Base-by-base conservation (phyloP, 768 basidiomycete genomes). In the Cystobasidium tubakii region DNA sequence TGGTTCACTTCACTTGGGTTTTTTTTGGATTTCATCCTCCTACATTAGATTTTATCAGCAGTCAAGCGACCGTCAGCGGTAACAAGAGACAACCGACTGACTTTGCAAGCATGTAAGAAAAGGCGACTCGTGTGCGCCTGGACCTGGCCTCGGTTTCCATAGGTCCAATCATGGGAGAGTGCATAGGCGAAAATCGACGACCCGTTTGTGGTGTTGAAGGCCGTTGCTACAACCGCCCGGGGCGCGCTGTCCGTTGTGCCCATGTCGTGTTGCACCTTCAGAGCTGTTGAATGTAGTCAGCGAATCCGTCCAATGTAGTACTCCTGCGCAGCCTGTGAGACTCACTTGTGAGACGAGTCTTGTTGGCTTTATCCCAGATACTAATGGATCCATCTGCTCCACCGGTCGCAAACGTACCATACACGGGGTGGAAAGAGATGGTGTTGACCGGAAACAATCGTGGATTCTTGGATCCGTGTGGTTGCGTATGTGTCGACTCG, bases 291-390 rank as follows among this genome's bases (percentile, higher is more conserved):
- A 9, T 27, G 10, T 57, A n/a, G 62, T 33, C 15, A 21, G 29
- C 33, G 25, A 36, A n/a, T n/a, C n/a, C n/a, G n/a, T n/a, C n/a
- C n/a, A n/a, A n/a, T n/a, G n/a, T n/a, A n/a, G n/a, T n/a, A n/a
- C n/a, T n/a, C n/a, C n/a, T n/a, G n/a, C n/a, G n/a, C n/a, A n/a
- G n/a, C n/a, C n/a, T n/a, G n/a, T n/a, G n/a, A n/a, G n/a, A 81
- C 85, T 62, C 77, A 94, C 92, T 88, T 83, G 94, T 96, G 83
- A 97, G 85, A 46, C 94, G 88, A 7, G 90, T 92, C 73, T 92
- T 88, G 9, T 90, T 88, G 77, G 94, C 90, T 82, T 92, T 93
- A 82, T 96, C 92, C 92, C 92, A 95, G 81, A 90, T 91, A 84
- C 91, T 89, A 80, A 93, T 88, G 1, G 89, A 89, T 23, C 91